Conservation (phyloP, 495 filamentous ascomycete species). For the Neurospora sublineolata region DNA sequence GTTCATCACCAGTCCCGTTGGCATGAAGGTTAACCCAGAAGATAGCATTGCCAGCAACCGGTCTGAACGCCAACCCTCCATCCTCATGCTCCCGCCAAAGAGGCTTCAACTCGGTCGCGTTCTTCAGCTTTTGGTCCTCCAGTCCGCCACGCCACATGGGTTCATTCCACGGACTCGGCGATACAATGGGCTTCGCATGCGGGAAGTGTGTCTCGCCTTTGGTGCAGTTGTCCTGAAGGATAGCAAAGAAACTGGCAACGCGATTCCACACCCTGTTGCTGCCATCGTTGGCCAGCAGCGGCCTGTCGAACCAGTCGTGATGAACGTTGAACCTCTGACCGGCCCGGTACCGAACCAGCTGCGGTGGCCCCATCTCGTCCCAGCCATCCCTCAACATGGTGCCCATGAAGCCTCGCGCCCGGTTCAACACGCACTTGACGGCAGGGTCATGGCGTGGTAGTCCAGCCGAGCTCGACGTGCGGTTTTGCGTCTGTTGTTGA, state of each 20-base stretch:
- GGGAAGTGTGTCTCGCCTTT: conserved; percentile 40
- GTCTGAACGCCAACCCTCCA: conserved; percentile 40
- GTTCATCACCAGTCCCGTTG: conserved; percentile 35
- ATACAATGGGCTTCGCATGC: conserved; percentile 19
- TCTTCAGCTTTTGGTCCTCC: neutral
- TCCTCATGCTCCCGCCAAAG: conserved; percentile 36
- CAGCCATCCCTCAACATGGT: conserved; percentile 30
- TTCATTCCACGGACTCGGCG: conserved; percentile 11
- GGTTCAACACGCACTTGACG: conserved; percentile 31
- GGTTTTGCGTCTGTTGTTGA: conserved; percentile 22
- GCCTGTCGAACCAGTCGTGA: conserved; percentile 35
- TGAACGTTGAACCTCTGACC: conserved; percentile 37
- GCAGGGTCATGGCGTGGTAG: conserved; percentile 30
- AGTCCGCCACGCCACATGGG: conserved; percentile 12
- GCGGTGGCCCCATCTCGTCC: conserved; percentile 38
- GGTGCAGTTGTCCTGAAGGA: conserved; percentile 29
- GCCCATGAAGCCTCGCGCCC: conserved; percentile 32
- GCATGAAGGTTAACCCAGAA: conserved; percentile 43
- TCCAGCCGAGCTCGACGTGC: conserved; percentile 34
- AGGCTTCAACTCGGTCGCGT: conserved; percentile 4
- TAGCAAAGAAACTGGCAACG: conserved; percentile 38
- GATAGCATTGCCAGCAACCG: conserved; percentile 39
- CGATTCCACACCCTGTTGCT: conserved; percentile 30
- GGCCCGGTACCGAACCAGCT: conserved; percentile 36
- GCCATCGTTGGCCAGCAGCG: conserved; percentile 15